These are phyloP conservation scores for Colletotrichum karsti DNA, from an alignment of 2,329 filamentous ascomycete genomes.

Conservation along the genomic window DNA sequence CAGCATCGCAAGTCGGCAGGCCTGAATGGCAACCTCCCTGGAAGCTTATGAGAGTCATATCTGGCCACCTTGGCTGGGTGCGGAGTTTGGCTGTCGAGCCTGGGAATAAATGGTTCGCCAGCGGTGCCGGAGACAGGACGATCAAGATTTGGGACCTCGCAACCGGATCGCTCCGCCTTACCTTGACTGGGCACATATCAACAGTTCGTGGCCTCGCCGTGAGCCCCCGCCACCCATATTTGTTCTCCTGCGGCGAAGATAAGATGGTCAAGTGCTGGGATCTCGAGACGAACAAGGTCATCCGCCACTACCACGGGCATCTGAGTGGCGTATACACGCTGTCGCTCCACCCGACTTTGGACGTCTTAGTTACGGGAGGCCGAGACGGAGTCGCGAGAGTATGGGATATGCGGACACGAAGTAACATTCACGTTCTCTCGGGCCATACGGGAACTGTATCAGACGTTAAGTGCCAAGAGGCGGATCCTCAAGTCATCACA, in stretches of 20 bases:
- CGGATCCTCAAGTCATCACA: slow-evolving; percentile 94
- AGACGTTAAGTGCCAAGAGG: slow-evolving; percentile 91
- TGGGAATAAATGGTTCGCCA: slow-evolving; percentile 97
- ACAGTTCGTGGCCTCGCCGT: slow-evolving; percentile 93
- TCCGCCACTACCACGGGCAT: slow-evolving; percentile 96
- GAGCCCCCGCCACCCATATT: slow-evolving; percentile 91
- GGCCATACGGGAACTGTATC: slow-evolving; percentile 93
- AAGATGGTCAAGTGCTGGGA: slow-evolving; percentile 99
- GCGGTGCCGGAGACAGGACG: slow-evolving; percentile 91
- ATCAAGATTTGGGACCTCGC: slow-evolving; percentile 99
- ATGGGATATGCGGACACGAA: slow-evolving; percentile 98
- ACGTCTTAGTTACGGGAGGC: slow-evolving; percentile 93
- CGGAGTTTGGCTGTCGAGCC: slow-evolving; percentile 90
- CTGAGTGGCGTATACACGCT: slow-evolving; percentile 95
- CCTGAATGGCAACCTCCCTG: slow-evolving; percentile 98
- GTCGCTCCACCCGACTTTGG: slow-evolving; percentile 90
- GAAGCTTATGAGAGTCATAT: slow-evolving; percentile 98
- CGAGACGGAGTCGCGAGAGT: slow-evolving; percentile 94
- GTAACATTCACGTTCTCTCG: slow-evolving; percentile 91
- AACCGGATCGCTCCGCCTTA: slow-evolving; percentile 83
- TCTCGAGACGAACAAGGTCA: slow-evolving; percentile 99
- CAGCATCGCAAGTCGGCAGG: slow-evolving; percentile 57
- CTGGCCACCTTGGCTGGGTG: slow-evolving; percentile 96
- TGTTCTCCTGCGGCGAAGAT: slow-evolving; percentile 98
- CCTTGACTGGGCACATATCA: slow-evolving; percentile 92